Base-by-base conservation (phyloP, 306 rosid species). In the Rosa lucieae region DNA sequence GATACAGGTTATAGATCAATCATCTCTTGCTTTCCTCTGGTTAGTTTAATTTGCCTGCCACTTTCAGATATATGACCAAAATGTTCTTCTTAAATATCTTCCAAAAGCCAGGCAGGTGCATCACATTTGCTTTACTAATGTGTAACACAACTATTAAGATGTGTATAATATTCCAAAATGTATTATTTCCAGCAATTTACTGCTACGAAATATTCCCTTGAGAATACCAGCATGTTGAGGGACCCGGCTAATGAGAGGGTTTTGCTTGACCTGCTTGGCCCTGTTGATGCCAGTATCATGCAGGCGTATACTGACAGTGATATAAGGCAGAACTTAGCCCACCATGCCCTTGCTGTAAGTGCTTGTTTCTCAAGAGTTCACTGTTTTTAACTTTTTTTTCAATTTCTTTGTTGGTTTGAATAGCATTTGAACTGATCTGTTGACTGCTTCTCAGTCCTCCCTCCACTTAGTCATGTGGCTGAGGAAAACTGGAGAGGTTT, bases 381-480 rank as follows among this genome's bases (percentile, higher is more conserved):
- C 18, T 10, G 10, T 3, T 15, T 20, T 55, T 2, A 55, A 17
- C 23, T 21, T n/a, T n/a, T n/a, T 7, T 17, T 49, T 32, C 63
- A 8, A 1, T 35, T 51, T 73, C 59, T 52, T 10, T 37, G 48
- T 73, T 51, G 18, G 42, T 73, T 26, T 73, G 20, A 52, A 73
- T 52, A 48, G 29, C 29, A 20, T 73, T 73, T 53, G 63, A 29
- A 47, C 42, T 26, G 44, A 35, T 65, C 14, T 48, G 43, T 13
- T 20, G 66, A 72, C n/a, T 52, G n/a, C n/a, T 72, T 17, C n/a
- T 52, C 65, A 35, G 65, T 58, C 77, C 32, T 73, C 65, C 66
- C 77, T 73, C 65, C 65, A 72, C 40, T 51, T 52, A 35, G 48
- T 49, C 48, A 51, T 73, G 77, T 73, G 77, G 77, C 35, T 35